Base-by-base conservation (phyloP, 1,139 yeast genomes). In the Taphrina pruni region DNA sequence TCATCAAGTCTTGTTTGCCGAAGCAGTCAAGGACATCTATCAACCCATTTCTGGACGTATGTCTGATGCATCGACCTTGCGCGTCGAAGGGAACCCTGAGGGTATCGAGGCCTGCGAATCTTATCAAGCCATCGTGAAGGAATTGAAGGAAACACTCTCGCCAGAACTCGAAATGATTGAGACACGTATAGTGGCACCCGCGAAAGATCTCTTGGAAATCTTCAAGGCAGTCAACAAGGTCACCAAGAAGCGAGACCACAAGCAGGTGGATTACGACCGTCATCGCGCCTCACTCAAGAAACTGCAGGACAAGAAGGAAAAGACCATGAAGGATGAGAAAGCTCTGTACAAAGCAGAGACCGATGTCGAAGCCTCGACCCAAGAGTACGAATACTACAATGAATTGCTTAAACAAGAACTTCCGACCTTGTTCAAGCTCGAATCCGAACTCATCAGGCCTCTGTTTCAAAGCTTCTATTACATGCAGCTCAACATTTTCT, bases 401-500 rank as follows among this genome's bases (percentile, higher is more conserved):
- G 96, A 94, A 71, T 86, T 94, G 90, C 83, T 95, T 80, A 94
- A 93, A 81, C 86, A 83, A 51, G 98, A 94, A 78, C 83, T 94
- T 73, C 99, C 99, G 21, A 81, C 88, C 65, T 82, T 94, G 77
- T 94, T 94, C 79, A 87, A 86, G 75, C 83, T 94, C 80, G 97
- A 94, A 80, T 89, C 92, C 9, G 96, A 92, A 75, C 91, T 94
- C 78, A 93, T 94, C 77, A 88, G 87, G 76, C 99, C 99, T 12
- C 82, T 94, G 76, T 95, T 94, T 81, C 96, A 93, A 75, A 88
- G 95, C 71, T 88, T 94, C 79, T 94, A 94, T 81, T 94, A 88
- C 83, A 94, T 95, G 98, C 99, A 94, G 81, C 85, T 94, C 81
- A 94, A 94, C 82, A 91, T 94, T 71, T 94, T 92, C 80, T 94